Base-by-base conservation (phyloP, 2,329 filamentous ascomycete genomes). In the Metarhizium sp. region DNA sequence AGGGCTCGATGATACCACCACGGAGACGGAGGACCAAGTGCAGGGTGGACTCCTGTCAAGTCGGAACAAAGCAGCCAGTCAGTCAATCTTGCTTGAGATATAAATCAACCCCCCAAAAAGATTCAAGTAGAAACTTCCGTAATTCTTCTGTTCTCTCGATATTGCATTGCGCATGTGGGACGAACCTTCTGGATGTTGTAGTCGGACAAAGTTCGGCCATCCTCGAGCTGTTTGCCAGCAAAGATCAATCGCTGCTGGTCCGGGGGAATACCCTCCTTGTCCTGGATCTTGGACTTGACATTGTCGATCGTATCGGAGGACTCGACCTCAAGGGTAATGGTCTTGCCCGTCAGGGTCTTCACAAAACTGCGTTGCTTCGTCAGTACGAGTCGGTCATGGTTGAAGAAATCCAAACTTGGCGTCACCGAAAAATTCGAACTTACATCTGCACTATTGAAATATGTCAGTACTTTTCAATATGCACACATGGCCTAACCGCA, bases 261-360 rank as follows among this genome's bases (percentile, higher is more conserved):
- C 64, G 92, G 92, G 69, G 92, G 92, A 67, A 96, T 96, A 69
- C 92, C 92, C 82, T 96, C 92, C 88, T 96, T 96, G 80, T 96
- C 92, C 82, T 96, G 92, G 78, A 97, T 96, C 88, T 96, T 96
- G 81, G 86, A 87, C 87, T 97, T 97, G 79, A 97, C 92, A 86
- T 96, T 97, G 86, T 97, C 92, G 82, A 97, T 97, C 71, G 92
- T 96, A 80, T 97, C 92, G 73, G 86, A 90, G 72, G 91, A 96
- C 87, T 96, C 92, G 76, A 96, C 92, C 87, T 97, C 92, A 71
- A 96, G 88, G 79, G 94, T 97, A 84, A 97, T 96, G 78, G 92
- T 97, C 90, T 97, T 97, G 80, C 94, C 92, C 84, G 92, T 96
- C 74, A 96, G 90, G 85, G 92, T 96, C 88, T 96, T 97, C 81